A percentile compares a stretch with the other conserved stretches of the same genome.
These are phyloP conservation scores for Tetracentron sinense DNA, from an alignment of 164 flowering plant species.

Conservation along the genomic window DNA sequence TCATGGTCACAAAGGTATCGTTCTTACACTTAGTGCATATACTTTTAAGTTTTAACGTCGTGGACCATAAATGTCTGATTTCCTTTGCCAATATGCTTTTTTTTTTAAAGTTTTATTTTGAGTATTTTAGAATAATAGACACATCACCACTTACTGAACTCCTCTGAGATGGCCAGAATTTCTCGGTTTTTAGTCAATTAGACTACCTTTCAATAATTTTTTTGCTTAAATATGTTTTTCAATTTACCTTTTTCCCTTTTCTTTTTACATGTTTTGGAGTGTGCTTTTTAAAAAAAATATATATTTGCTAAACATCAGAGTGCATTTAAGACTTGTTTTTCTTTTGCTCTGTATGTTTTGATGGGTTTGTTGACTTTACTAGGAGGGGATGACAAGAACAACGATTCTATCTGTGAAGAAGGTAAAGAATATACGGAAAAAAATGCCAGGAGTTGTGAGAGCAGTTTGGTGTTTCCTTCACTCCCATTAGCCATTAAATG, in stretches of 20 bases:
- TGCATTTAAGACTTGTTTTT: neutral
- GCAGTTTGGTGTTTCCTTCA: slow-evolving; percentile 64
- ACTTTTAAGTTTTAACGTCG: neutral
- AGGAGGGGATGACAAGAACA: slow-evolving; percentile 35
- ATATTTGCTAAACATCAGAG: too few relatives aligned
- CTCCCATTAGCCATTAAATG: slow-evolving; percentile 79
- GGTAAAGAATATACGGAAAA: slow-evolving; percentile 32
- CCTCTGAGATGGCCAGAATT: neutral
- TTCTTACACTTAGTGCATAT: neutral
- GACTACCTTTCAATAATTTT: too few relatives aligned
- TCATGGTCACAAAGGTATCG: slow-evolving; percentile 48
- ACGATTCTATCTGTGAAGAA: slow-evolving; percentile 35
- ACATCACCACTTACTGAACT: neutral
- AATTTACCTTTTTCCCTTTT: neutral
- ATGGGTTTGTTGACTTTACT: slow-evolving; percentile 8
- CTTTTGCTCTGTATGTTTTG: neutral
- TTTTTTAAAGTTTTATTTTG: too few relatives aligned
- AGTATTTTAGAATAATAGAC: neutral
- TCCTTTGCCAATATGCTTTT: neutral
- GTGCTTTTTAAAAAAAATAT: neutral
- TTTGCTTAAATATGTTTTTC: neutral
- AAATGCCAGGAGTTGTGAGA: slow-evolving; percentile 32
- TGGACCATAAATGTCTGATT: too few relatives aligned
- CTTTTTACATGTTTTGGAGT: neutral
- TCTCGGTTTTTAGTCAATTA: neutral